Conservation (phyloP, 116 monocot species). For the Zostera marina region DNA sequence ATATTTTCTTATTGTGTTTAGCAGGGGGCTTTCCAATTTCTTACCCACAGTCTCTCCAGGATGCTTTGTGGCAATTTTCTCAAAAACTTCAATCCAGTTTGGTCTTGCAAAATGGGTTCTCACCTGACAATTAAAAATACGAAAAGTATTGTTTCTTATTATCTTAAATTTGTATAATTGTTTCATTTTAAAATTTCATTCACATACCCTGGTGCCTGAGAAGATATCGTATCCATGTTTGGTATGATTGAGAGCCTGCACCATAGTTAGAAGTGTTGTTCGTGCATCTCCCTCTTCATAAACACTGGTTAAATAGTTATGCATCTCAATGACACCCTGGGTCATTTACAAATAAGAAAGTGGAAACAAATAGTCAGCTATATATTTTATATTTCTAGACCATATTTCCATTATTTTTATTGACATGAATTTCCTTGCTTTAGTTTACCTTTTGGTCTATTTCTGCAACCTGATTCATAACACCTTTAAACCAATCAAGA, state of each 20-base stretch:
- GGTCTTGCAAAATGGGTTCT: constrained; percentile 95
- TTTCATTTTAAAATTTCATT: not conserved
- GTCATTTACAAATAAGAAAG: not conserved
- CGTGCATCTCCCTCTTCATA: constrained; percentile 93
- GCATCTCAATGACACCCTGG: constrained; percentile 88
- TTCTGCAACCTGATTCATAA: constrained; percentile 87
- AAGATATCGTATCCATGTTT: constrained; percentile 80
- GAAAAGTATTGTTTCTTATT: too few species aligned
- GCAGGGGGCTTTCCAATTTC: not conserved
- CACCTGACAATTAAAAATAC: too few species aligned
- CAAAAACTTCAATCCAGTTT: constrained; percentile 82
- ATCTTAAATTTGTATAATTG: too few species aligned
- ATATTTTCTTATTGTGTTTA: not conserved
- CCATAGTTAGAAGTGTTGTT: constrained; percentile 76
- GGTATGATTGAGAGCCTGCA: constrained; percentile 85
- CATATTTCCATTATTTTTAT: too few species aligned
- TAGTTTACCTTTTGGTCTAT: constrained; percentile 66
- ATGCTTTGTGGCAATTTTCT: constrained; percentile 57
- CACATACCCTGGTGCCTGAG: constrained; percentile 67
- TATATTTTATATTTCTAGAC: too few species aligned
- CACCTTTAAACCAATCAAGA: constrained; percentile 95
- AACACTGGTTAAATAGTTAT: constrained; percentile 84
- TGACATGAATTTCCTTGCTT: not conserved
- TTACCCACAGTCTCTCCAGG: constrained; percentile 58
- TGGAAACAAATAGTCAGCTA: constrained; percentile 2